Conservation (phyloP, 208 protist genomes). For the Acanthamoeba castellanii region DNA sequence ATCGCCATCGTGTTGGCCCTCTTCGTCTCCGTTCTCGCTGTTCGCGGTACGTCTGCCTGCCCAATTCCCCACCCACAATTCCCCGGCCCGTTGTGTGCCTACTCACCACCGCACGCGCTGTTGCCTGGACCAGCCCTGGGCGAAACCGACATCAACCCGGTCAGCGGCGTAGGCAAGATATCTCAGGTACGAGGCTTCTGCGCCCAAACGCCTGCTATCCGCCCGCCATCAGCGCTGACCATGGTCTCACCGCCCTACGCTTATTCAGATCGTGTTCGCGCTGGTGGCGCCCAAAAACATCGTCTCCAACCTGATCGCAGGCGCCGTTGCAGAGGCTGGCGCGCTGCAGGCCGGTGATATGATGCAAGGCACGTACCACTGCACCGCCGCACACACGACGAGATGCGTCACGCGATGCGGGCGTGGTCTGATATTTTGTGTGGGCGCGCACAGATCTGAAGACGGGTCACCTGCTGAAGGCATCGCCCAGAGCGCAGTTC, state of each 20-base stretch:
- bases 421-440: not conserved
- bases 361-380: conserved; percentile 77
- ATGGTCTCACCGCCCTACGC: not conserved
- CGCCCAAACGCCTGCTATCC: not conserved
- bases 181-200: conserved; percentile 1
- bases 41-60: conserved; percentile 64
- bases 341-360: conserved; percentile 84
- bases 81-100: no score
- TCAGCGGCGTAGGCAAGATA: conserved; percentile 83
- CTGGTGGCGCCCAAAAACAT: conserved; percentile 77
- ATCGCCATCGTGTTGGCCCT: conserved; percentile 78
- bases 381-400: not conserved
- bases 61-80: not conserved
- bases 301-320: conserved; percentile 83
- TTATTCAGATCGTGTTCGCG: conserved; percentile 80
- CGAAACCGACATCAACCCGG: conserved; percentile 84
- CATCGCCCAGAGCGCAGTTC: conserved; percentile 82
- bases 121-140: conserved; percentile 75
- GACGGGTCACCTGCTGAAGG: conserved; percentile 82
- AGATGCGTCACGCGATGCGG: not conserved
- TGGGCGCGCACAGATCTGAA: conserved; percentile 76
- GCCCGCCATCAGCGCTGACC: not conserved
- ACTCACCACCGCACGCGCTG: no score
- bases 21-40: conserved; percentile 79
- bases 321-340: conserved; percentile 84